Evolutionary conservation across 2,329 filamentous ascomycete genomes (phyloP), one percentile per base, ranked within the genome.

Genomic region (Clonostachys sp.): DNA sequence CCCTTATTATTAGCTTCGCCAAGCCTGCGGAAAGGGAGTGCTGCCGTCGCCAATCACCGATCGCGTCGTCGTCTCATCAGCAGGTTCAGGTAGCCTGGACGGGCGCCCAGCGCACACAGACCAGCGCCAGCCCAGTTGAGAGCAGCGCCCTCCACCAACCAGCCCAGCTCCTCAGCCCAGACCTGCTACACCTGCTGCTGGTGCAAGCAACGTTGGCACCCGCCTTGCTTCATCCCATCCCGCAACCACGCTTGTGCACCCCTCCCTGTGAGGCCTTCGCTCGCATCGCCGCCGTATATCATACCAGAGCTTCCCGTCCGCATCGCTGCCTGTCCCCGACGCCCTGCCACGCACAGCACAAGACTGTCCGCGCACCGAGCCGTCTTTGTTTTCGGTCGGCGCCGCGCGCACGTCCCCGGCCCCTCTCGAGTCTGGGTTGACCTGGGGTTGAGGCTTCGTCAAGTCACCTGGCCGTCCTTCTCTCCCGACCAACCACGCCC

Each of bases 41-140:
- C n/a, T 16, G n/a, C 12, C n/a, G 36, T 30, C 47, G 13, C 58
- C 58, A 58, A 61, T 58, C 57, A 60, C 53, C 57, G 51, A 58
- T 53, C 55, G 53, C 48, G 50, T 52, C 51, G 49, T 58, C 51
- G 36, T 39, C 17, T n/a, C 36, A 39, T 39, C 36, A 39, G 36
- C 36, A 18, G 14, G 14, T 12, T 39, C 14, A 39, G 36, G 17
- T 18, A n/a, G 14, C 14, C 14, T 39, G 36, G 36, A 39, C 36
- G 36, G 14, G 14, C 36, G 17, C 14, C 36, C 36, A 39, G 36
- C 36, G 24, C 8, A 30, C 24, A 30, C 24, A 30, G 24, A 30
- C 24, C 24, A 30, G 24, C 24, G n/a, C 18, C 35, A 41, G 39
- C 44, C 14, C 45, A 38, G 18, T 16, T 35, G 10, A 13, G 38